Evolutionary conservation across 495 filamentous ascomycete species (phyloP).

Genomic region (Penicillium paradoxum): DNA sequence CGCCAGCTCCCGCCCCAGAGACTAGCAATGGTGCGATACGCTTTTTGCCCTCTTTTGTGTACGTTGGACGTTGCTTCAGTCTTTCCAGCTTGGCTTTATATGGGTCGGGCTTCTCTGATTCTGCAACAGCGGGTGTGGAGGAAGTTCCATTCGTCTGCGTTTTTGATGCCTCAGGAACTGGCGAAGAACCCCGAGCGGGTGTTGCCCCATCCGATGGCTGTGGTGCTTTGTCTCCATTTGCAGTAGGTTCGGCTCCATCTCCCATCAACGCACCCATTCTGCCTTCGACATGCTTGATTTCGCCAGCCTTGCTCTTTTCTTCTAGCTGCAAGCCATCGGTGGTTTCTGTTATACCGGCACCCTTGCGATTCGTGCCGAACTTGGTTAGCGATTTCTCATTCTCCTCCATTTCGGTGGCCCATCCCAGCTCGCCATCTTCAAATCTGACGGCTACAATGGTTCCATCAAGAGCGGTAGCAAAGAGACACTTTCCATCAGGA

Average conservation of each 20-base stretch:
- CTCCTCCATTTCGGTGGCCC: constrained; percentile 68
- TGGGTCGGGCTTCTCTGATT: constrained; percentile 55
- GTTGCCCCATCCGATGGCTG: constrained; percentile 40
- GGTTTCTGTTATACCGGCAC: constrained; percentile 84
- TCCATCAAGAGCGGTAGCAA: constrained; percentile 81
- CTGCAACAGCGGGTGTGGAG: constrained; percentile 32
- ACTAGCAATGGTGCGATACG: constrained; percentile 88
- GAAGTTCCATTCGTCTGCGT: constrained; percentile 38
- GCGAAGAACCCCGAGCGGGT: constrained; percentile 33
- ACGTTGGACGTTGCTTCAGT: constrained; percentile 83
- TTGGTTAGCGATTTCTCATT: constrained; percentile 91
- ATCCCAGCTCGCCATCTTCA: constrained; percentile 68
- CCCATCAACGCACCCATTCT: constrained; percentile 98
- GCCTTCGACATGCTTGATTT: constrained; percentile 82
- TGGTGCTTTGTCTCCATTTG: constrained; percentile 39
- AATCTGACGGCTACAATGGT: constrained; percentile 73
- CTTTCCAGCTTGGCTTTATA: constrained; percentile 66
- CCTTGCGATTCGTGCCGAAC: constrained; percentile 80
- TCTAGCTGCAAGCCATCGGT: constrained; percentile 81
- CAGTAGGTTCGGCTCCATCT: constrained; percentile 48
- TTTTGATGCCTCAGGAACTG: constrained; percentile 33
- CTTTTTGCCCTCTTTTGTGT: constrained; percentile 97
- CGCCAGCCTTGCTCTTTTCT: constrained; percentile 84
- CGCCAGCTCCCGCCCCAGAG: constrained; percentile 72
- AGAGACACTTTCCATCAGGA: constrained; percentile 83